Conservation (phyloP, 306 rosid genomes). For the Vicia faba region DNA sequence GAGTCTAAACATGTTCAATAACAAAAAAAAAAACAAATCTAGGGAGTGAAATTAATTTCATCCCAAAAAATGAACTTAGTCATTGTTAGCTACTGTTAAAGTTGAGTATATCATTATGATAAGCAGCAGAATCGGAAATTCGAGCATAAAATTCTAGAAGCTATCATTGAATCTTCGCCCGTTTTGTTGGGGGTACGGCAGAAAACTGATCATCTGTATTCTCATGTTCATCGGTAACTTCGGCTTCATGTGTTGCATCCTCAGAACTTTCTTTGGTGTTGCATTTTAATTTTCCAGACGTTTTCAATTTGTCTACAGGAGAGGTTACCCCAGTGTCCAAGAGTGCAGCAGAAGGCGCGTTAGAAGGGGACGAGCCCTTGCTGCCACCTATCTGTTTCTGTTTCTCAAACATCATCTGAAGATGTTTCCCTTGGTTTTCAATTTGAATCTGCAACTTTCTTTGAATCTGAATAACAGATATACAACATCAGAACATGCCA, state of each 20-base stretch:
- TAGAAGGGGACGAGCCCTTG: constrained; percentile 48
- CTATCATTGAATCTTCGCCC: constrained; percentile 50
- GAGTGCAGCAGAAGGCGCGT: constrained; percentile 40
- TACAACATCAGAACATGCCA: constrained; percentile 36
- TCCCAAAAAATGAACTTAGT: constrained; percentile 37
- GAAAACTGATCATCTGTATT: constrained; percentile 34
- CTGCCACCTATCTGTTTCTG: constrained; percentile 62
- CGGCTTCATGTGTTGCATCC: constrained; percentile 46
- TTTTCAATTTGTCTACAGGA: constrained; percentile 35
- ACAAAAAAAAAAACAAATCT: constrained; percentile 30
- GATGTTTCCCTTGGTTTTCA: constrained; percentile 82
- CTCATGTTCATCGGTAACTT: constrained; percentile 35
- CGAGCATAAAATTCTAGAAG: constrained; percentile 22
- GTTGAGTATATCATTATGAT: constrained; percentile 33
- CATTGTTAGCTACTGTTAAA: constrained; percentile 26
- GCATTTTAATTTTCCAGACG: constrained; percentile 32
- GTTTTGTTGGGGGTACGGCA: constrained; percentile 55
- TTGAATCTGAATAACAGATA: constrained; percentile 60
- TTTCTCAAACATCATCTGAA: constrained; percentile 82
- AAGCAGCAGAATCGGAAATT: constrained; percentile 16
- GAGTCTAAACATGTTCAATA: constrained; percentile 31
- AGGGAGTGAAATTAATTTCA: constrained; percentile 25
- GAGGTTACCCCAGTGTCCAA: constrained; percentile 33
- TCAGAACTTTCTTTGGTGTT: constrained; percentile 40
- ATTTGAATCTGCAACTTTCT: constrained; percentile 82